Evolutionary conservation across 2,329 filamentous ascomycete species (phyloP).

Genomic region (Aspergillus alliaceus): DNA sequence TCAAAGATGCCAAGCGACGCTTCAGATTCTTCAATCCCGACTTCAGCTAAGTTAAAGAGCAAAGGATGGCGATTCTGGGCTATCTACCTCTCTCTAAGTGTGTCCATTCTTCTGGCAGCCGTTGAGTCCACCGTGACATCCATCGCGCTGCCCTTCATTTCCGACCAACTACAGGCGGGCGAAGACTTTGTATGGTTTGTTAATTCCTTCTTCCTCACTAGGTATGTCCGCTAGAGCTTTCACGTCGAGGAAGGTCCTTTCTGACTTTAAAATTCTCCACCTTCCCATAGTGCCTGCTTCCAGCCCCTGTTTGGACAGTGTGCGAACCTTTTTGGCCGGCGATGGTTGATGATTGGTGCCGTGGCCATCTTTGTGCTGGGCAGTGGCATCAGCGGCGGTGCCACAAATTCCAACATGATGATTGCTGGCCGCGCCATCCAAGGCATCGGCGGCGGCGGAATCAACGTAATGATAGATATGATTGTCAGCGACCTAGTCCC

Average conservation of each 20-base stretch:
- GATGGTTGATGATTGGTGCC: conserved; percentile 41
- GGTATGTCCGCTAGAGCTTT: too few species aligned
- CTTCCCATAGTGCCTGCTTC: conserved; percentile 17
- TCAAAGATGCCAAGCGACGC: background rate
- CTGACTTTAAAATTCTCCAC: conserved; percentile 10
- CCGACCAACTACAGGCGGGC: conserved; percentile 29
- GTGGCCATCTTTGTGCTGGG: conserved; percentile 53
- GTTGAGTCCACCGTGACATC: conserved; percentile 43
- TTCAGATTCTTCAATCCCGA: background rate
- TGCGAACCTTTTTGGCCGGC: conserved; percentile 54
- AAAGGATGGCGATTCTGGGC: conserved; percentile 18
- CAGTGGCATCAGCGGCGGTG: conserved; percentile 53
- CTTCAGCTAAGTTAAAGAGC: background rate
- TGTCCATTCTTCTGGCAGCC: conserved; percentile 33
- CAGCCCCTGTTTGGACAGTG: conserved; percentile 55
- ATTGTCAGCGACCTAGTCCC: conserved; percentile 49
- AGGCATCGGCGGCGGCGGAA: conserved; percentile 52
- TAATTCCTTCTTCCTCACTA: conserved; percentile 34
- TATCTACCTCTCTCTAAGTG: conserved; percentile 25
- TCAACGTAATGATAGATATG: conserved; percentile 43
- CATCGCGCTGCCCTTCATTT: conserved; percentile 45
- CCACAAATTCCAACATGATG: conserved; percentile 46
- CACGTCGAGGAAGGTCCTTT: too few species aligned
- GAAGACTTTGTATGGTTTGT: conserved; percentile 39
- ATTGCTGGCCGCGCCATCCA: conserved; percentile 59